These are phyloP conservation scores for Periconia digitata DNA, from an alignment of 2,329 filamentous ascomycete genomes.

Conservation along the genomic window DNA sequence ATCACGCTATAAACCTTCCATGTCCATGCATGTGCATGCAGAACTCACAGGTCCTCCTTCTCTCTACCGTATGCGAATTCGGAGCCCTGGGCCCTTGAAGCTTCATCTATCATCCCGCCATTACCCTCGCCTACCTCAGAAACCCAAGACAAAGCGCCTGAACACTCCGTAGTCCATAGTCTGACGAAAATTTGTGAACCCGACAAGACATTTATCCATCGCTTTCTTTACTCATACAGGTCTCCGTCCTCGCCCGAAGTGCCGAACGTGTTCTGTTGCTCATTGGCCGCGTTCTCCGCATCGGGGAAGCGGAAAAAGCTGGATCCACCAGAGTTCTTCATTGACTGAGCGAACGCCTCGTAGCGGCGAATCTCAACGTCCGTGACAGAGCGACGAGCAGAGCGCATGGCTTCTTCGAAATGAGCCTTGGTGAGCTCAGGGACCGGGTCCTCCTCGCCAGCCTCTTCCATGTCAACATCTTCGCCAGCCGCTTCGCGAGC, in stretches of 20 bases:
- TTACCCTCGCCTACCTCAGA: background rate
- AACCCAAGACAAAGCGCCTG: constrained; percentile 6
- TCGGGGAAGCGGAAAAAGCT: constrained; percentile 96
- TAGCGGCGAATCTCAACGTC: constrained; percentile 98
- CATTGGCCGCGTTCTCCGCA: constrained; percentile 50
- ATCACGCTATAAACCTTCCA: background rate
- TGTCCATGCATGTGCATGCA: background rate
- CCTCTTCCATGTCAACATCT: constrained; percentile 67
- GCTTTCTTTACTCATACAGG: constrained; percentile 84
- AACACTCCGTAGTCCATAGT: constrained; percentile 10
- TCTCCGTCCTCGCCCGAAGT: constrained; percentile 92
- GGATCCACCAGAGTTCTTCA: constrained; percentile 96
- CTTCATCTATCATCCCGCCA: background rate
- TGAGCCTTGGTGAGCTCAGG: constrained; percentile 94
- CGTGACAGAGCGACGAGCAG: constrained; percentile 87
- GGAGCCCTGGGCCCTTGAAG: background rate
- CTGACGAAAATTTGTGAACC: constrained; percentile 3
- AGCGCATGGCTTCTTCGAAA: constrained; percentile 98
- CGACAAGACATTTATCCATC: constrained; percentile 5
- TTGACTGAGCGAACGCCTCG: constrained; percentile 96
- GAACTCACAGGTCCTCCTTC: background rate
- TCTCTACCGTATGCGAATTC: background rate
- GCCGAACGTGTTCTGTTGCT: constrained; percentile 63
- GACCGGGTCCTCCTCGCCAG: constrained; percentile 83
- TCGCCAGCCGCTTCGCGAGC: constrained; percentile 77